Percentiles rank a stretch among this genome's conserved stretches.
Conservation (phyloP, 163 green algal species). For the Chloroidium sp. region DNA sequence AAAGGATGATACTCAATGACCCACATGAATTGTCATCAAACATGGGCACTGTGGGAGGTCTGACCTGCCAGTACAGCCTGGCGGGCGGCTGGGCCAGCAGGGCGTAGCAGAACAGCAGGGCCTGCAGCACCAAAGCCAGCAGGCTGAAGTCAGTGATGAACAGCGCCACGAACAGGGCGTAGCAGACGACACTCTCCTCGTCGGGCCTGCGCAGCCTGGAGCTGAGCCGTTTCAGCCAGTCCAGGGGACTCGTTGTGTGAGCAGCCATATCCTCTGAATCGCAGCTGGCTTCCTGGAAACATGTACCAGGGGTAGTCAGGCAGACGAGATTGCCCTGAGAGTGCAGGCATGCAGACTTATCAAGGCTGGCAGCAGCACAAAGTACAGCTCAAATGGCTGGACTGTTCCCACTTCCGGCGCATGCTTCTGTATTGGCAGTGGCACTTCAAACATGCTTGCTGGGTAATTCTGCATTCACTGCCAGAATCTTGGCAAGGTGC, state of each 20-base stretch:
- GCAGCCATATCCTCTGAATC: neutral
- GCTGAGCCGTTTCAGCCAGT: slow-evolving; percentile 5
- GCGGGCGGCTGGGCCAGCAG: slow-evolving; percentile 36
- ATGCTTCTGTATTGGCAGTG: too few relatives aligned
- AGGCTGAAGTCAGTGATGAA: slow-evolving; percentile 50
- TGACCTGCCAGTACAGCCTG: slow-evolving; percentile 47
- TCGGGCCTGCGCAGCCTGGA: slow-evolving; percentile 6
- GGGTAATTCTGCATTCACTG: too few relatives aligned
- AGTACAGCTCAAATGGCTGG: too few relatives aligned
- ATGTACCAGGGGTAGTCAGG: neutral
- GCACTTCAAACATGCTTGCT: too few relatives aligned
- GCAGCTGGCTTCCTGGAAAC: neutral
- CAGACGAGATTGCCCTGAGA: too few relatives aligned
- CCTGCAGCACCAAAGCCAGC: slow-evolving; percentile 33
- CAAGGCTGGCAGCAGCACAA: too few relatives aligned
- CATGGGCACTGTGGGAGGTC: too few relatives aligned
- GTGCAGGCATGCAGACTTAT: too few relatives aligned
- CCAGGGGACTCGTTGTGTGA: neutral
- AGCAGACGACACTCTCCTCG: slow-evolving; percentile 41
- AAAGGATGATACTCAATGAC: too few relatives aligned
- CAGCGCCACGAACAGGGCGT: slow-evolving; percentile 35
- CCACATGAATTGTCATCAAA: too few relatives aligned
- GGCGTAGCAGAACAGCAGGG: slow-evolving; percentile 42
- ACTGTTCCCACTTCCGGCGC: too few relatives aligned
- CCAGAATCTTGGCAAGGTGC: too few relatives aligned